phyloP scores from a whole-genome alignment of 75 land plant genomes.

The Larix kaempferi region DNA sequence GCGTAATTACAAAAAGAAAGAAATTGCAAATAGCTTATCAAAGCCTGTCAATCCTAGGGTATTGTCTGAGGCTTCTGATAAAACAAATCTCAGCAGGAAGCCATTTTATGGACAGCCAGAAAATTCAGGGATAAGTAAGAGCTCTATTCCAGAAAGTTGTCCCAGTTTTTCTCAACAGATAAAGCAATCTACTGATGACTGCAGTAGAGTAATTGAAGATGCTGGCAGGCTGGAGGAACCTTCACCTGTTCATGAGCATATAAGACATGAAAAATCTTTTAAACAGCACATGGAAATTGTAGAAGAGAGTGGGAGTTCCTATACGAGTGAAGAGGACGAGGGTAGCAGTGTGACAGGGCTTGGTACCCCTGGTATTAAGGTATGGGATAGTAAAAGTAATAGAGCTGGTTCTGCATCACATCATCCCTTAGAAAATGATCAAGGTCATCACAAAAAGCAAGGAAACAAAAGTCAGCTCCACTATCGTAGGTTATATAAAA shows the following conservation, averaged over 20 bases:
- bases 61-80: neutral
- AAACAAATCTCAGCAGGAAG: slow-evolving; percentile 11
- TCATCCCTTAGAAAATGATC: slow-evolving; percentile 65
- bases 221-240: neutral
- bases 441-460: slow-evolving; percentile 16
- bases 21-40: slow-evolving; percentile 21
- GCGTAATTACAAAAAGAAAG: slow-evolving; percentile 69
- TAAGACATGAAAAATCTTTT: slow-evolving; percentile 4
- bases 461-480: slow-evolving; percentile 18
- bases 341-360: slow-evolving; percentile 52
- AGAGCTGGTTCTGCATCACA: slow-evolving; percentile 26
- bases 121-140: neutral
- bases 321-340: slow-evolving; percentile 57
- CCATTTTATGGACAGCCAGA: neutral
- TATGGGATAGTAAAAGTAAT: slow-evolving; percentile 67
- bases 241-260: slow-evolving; percentile 14
- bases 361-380: slow-evolving; percentile 60
- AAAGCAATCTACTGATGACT: neutral
- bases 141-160: neutral
- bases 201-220: no score
- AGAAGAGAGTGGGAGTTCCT: slow-evolving; percentile 38
- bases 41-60: slow-evolving; percentile 7
- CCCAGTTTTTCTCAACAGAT: neutral
- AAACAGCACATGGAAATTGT: slow-evolving; percentile 23
- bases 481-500: slow-evolving; percentile 24